A percentile compares a stretch with the other conserved stretches of the same genome.
These are phyloP conservation scores for Beauveria brongniartii DNA, from an alignment of 2,329 filamentous ascomycete species.

Conservation along the genomic window DNA sequence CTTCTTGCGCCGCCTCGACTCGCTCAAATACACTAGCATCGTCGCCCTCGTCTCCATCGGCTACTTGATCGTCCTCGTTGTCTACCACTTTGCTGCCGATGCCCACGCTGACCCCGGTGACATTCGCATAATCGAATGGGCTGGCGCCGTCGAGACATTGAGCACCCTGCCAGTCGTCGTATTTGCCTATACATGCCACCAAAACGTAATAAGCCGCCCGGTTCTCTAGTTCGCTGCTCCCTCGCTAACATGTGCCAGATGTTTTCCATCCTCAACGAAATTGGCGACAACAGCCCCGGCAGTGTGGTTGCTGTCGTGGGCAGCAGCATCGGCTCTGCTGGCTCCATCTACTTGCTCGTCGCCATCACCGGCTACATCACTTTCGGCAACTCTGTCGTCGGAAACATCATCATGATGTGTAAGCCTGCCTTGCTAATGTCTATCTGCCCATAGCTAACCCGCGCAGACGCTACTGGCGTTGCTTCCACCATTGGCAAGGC, in stretches of 20 bases:
- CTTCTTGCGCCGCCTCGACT: conserved; percentile 85
- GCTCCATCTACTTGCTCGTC: conserved; percentile 78
- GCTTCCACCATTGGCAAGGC: conserved; percentile 88
- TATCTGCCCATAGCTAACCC: conserved; percentile 15
- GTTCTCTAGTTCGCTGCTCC: neutral
- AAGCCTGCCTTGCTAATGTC: conserved; percentile 28
- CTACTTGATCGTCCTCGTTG: conserved; percentile 85
- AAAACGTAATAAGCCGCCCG: conserved; percentile 59
- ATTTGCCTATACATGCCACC: conserved; percentile 98
- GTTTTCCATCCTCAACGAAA: conserved; percentile 97
- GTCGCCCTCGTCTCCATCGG: conserved; percentile 87
- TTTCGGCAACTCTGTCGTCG: conserved; percentile 80
- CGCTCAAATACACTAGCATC: conserved; percentile 93
- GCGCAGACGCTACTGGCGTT: conserved; percentile 37
- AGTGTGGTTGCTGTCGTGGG: conserved; percentile 70
- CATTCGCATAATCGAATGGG: conserved; percentile 70
- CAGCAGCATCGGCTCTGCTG: conserved; percentile 82
- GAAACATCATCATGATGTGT: conserved; percentile 94
- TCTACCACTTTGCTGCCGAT: conserved; percentile 85
- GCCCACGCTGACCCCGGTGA: conserved; percentile 64
- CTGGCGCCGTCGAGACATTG: conserved; percentile 67
- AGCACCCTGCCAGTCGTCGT: conserved; percentile 90
- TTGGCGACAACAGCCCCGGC: conserved; percentile 69
- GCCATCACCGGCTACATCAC: conserved; percentile 94
- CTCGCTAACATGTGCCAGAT: conserved; percentile 51